Evolutionary conservation across 164 flowering plant genomes (phyloP).

Genomic region (Cinnamomum chago): DNA sequence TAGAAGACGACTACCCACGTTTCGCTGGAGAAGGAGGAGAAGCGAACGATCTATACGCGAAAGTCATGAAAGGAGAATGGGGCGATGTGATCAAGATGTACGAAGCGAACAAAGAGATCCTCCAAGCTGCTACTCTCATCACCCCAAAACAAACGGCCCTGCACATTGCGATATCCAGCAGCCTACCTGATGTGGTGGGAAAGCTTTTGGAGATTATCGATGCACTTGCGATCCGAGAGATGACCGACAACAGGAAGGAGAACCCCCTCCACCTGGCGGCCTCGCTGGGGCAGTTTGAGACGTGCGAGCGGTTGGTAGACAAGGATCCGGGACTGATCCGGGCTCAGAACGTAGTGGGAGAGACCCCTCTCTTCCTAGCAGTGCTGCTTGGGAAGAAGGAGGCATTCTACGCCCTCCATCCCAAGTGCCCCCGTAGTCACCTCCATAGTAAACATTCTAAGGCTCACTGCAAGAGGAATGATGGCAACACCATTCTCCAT

Average conservation of each 20-base stretch:
- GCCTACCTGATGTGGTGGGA: conserved; percentile 11
- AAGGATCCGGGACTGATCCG: background rate
- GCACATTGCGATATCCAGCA: conserved; percentile 25
- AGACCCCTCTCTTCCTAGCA: conserved; percentile 22
- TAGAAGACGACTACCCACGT: rapidly evolving
- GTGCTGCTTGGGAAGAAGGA: conserved; percentile 17
- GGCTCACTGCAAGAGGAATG: conserved; percentile 11
- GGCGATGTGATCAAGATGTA: background rate
- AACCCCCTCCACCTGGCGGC: conserved; percentile 26
- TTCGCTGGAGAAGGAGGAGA: too few species aligned
- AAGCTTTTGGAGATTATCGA: conserved; percentile 11
- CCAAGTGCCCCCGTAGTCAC: too few species aligned
- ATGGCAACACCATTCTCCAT: conserved; percentile 26
- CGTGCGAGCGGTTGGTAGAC: conserved; percentile 12
- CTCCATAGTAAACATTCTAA: background rate
- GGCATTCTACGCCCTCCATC: conserved; percentile 10
- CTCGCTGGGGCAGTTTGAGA: conserved; percentile 10
- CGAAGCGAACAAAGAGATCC: background rate
- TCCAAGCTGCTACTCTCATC: background rate
- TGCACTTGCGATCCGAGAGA: background rate
- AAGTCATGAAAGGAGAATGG: too few species aligned
- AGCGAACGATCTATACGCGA: too few species aligned
- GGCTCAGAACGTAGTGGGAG: conserved; percentile 3
- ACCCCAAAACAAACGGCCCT: conserved; percentile 26
- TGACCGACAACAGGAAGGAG: conserved; percentile 13